Conservation (phyloP, 176 grass and related monocot genomes). For the Aegilops sharonensis region DNA sequence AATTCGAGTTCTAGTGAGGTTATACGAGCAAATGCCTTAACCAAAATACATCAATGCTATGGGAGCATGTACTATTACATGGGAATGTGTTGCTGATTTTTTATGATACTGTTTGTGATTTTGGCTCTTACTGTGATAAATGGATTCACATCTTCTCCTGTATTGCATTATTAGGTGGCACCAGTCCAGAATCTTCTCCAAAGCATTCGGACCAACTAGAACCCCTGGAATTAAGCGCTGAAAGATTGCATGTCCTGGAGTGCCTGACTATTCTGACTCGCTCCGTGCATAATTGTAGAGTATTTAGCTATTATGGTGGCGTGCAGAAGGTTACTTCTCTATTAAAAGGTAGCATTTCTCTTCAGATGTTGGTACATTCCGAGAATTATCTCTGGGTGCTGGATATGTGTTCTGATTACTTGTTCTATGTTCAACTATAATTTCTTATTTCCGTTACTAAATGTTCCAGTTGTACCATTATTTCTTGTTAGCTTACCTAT, state of each 20-base stretch:
- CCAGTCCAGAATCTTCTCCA: constrained; percentile 45
- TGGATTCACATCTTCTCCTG: constrained; percentile 32
- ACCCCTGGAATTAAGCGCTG: constrained; percentile 50
- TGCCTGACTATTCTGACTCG: constrained; percentile 77
- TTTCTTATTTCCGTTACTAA: background rate
- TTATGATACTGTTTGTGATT: constrained; percentile 10
- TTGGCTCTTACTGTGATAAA: constrained; percentile 22
- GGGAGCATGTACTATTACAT: background rate
- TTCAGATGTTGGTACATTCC: constrained; percentile 23
- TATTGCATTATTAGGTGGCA: constrained; percentile 56
- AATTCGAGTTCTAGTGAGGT: background rate
- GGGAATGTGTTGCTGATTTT: background rate
- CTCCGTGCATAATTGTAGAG: constrained; percentile 88
- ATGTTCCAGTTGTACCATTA: background rate
- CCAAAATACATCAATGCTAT: background rate
- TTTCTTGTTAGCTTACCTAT: constrained; percentile 4
- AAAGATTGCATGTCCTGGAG: constrained; percentile 66
- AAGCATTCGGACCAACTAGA: constrained; percentile 49
- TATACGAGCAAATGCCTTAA: background rate
- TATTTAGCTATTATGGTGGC: constrained; percentile 96
- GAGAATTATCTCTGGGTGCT: constrained; percentile 1
- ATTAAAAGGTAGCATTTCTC: constrained; percentile 69
- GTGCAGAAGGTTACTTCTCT: constrained; percentile 81
- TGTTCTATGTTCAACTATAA: background rate
- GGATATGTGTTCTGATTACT: constrained; percentile 8